phyloP scores from a whole-genome alignment of 768 basidiomycete genomes.

The Nidula microcarpa region DNA sequence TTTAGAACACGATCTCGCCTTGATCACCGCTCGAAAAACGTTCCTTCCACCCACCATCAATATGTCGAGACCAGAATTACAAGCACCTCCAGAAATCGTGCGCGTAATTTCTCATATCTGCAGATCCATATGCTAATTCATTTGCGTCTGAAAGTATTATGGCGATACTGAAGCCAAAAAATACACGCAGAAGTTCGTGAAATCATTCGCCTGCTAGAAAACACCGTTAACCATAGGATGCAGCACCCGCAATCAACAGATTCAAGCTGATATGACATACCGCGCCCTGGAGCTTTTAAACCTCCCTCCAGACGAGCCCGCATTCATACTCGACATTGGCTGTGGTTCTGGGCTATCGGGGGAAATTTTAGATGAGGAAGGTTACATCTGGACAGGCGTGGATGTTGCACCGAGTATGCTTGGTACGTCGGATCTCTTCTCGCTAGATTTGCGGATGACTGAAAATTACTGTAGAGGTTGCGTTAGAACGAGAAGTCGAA shows the following conservation, averaged over 20 bases:
- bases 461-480: slow-evolving; percentile 66
- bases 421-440: slow-evolving; percentile 45
- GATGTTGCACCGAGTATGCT: slow-evolving; percentile 98
- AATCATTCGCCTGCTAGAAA: background rate
- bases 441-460: background rate
- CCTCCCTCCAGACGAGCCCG: slow-evolving; percentile 74
- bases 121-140: background rate
- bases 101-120: slow-evolving; percentile 15
- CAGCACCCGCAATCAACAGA: slow-evolving; percentile 93
- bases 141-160: slow-evolving; percentile 69
- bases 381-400: slow-evolving; percentile 89
- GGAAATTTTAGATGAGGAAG: slow-evolving; percentile 93
- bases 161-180: slow-evolving; percentile 93
- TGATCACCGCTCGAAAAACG: too few species aligned
- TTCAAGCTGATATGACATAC: slow-evolving; percentile 97
- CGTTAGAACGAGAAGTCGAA: slow-evolving; percentile 90
- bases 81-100: slow-evolving; percentile 91
- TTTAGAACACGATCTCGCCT: too few species aligned
- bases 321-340: slow-evolving; percentile 91
- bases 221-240: slow-evolving; percentile 6
- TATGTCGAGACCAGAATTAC: slow-evolving; percentile 87
- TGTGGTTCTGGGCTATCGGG: slow-evolving; percentile 97
- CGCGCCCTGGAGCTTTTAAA: slow-evolving; percentile 90
- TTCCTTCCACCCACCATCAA: background rate
- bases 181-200: slow-evolving; percentile 87